Conservation (phyloP, 2,329 filamentous ascomycete species). For the Akanthomyces muscarius region DNA sequence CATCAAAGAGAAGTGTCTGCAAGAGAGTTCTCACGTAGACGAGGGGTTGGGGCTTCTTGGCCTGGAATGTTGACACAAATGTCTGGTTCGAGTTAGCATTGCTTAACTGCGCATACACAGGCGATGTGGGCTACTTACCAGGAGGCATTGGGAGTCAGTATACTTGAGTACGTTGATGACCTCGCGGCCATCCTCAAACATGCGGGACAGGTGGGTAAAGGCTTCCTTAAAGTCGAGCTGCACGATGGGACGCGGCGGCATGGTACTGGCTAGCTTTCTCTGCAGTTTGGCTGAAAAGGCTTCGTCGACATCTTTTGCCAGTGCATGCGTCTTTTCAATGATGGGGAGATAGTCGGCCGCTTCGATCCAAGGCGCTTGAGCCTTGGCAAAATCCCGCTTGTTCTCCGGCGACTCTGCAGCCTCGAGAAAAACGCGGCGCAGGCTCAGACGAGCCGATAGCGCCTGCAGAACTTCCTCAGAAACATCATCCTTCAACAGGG, state of each 20-base stretch:
- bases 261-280: conserved; percentile 85
- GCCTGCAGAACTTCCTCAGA: conserved; percentile 46
- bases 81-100: conserved; percentile 43
- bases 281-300: conserved; percentile 90
- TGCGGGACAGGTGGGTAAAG: conserved; percentile 60
- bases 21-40: conserved; percentile 79
- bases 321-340: conserved; percentile 55
- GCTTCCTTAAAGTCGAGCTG: conserved; percentile 70
- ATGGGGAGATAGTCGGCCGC: conserved; percentile 47
- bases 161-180: conserved; percentile 65
- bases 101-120: too few species aligned
- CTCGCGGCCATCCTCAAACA: conserved; percentile 70
- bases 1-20: conserved; percentile 70
- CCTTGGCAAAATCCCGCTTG: conserved; percentile 42
- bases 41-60: conserved; percentile 75
- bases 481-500: conserved; percentile 36
- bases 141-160: conserved; percentile 62
- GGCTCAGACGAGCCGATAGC: conserved; percentile 59
- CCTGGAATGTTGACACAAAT: conserved; percentile 70
- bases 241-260: conserved; percentile 87
- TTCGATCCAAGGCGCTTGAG: conserved; percentile 48
- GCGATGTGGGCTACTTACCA: conserved; percentile 46
- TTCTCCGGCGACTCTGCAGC: conserved; percentile 48
- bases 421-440: conserved; percentile 61
- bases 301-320: conserved; percentile 65